Evolutionary conservation across 2,329 filamentous ascomycete species (phyloP).

Genomic region (Orbilia brochopaga): DNA sequence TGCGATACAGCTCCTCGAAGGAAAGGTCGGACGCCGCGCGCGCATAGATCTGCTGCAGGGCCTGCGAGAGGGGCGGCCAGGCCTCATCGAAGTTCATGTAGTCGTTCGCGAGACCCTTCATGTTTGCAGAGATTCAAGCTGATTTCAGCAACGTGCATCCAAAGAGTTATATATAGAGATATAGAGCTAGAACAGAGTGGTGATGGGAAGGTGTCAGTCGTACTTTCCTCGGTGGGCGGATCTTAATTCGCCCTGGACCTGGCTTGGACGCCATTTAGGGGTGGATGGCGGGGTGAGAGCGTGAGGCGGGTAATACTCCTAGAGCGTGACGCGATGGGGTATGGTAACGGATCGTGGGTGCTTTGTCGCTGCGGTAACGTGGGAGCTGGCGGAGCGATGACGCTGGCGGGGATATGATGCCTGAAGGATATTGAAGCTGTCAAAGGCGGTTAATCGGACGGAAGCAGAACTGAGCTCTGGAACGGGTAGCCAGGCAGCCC

Average conservation of each 20-base stretch:
- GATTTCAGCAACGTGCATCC: not conserved
- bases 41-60: constrained; percentile 85
- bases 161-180: not conserved
- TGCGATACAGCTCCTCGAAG: constrained; percentile 93
- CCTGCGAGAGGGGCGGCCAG: constrained; percentile 77
- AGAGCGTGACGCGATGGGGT: no score
- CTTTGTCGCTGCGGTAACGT: no score
- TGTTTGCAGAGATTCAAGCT: not conserved
- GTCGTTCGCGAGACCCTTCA: constrained; percentile 66
- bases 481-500: no score
- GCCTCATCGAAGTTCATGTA: constrained; percentile 81
- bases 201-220: constrained; percentile 58
- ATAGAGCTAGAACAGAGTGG: not conserved
- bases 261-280: constrained; percentile 32
- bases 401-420: not conserved
- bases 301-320: not conserved
- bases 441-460: no score
- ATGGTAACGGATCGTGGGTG: no score
- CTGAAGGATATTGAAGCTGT: not conserved
- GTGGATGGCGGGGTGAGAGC: not conserved
- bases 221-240: constrained; percentile 72
- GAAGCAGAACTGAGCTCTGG: no score
- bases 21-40: constrained; percentile 88
- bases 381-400: constrained; percentile 1
- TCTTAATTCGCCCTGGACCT: constrained; percentile 60